phyloP scores from a whole-genome alignment of 257 asterid species.

The Cinchona pubescens region DNA sequence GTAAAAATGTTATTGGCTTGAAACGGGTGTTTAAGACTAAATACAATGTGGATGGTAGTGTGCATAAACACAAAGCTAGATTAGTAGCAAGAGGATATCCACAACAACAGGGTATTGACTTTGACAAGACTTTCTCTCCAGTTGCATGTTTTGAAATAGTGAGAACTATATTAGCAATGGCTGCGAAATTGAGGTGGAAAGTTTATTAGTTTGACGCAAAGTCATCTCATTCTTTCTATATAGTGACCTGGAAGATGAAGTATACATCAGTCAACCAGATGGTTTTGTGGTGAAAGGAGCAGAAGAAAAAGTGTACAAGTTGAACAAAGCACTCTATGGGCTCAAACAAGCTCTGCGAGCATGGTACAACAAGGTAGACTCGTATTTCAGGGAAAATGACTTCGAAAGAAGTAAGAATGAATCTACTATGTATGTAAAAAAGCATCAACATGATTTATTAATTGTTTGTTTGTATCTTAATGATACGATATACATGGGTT shows the following conservation, averaged over 20 bases:
- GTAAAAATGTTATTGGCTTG: too few relatives aligned
- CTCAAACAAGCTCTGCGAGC: conserved; percentile 1
- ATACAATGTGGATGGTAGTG: not conserved
- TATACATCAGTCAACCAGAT: too few relatives aligned
- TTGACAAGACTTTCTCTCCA: not conserved
- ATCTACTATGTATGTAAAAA: not conserved
- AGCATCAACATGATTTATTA: too few relatives aligned
- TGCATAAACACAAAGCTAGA: not conserved
- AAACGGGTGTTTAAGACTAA: not conserved
- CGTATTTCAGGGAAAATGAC: not conserved
- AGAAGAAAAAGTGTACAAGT: not conserved
- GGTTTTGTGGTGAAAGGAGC: not conserved
- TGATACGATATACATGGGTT: conserved; percentile 1
- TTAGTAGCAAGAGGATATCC: not conserved
- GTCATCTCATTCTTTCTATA: not conserved
- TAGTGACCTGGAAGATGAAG: not conserved
- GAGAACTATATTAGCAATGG: not conserved
- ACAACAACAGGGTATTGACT: not conserved
- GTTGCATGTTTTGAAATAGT: not conserved
- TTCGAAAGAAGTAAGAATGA: not conserved
- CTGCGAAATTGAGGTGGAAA: not conserved
- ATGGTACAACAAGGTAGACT: conserved; percentile 6
- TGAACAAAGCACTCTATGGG: not conserved
- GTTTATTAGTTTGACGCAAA: not conserved
- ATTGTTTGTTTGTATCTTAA: not conserved